These are phyloP conservation scores for Postia placenta DNA, from an alignment of 768 basidiomycete genomes.

Conservation along the genomic window DNA sequence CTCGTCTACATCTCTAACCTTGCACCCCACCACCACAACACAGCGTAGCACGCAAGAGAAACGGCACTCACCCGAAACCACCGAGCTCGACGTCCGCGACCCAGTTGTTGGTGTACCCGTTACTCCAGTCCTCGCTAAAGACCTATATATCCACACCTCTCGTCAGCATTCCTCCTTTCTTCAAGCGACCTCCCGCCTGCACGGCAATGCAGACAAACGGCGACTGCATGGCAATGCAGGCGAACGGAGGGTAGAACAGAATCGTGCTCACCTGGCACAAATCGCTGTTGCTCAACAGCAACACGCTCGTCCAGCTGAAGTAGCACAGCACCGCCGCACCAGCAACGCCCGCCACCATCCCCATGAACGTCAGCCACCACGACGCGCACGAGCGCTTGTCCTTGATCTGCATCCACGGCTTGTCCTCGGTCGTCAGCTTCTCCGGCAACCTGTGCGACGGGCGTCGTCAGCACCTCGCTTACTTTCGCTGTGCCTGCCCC, in stretches of 20 bases:
- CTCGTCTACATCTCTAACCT: not conserved
- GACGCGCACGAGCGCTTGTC: conserved; percentile 39
- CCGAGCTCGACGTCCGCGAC: conserved; percentile 44
- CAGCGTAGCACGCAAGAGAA: not conserved
- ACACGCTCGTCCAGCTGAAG: conserved; percentile 35
- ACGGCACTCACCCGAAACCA: conserved; percentile 38
- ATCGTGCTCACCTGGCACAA: conserved; percentile 31
- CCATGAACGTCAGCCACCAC: conserved; percentile 42
- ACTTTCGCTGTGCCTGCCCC: no score
- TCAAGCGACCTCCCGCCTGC: no score
- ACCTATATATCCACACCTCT: not conserved
- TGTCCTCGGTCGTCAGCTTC: conserved; percentile 44
- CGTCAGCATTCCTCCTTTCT: no score
- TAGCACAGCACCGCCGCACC: conserved; percentile 40
- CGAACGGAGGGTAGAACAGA: not conserved
- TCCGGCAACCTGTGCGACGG: conserved; percentile 46
- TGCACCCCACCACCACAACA: not conserved
- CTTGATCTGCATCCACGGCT: conserved; percentile 40
- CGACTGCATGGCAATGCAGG: not conserved
- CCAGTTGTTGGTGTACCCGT: conserved; percentile 42
- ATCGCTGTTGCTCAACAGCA: conserved; percentile 27
- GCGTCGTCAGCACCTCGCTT: conserved; percentile 17
- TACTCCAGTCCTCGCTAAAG: conserved; percentile 36
- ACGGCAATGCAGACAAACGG: not conserved
- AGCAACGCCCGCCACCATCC: conserved; percentile 36